Percentiles rank a stretch among this genome's conserved stretches.
These are phyloP conservation scores for Pyrus communis DNA, from an alignment of 306 rosid genomes.

Conservation along the genomic window DNA sequence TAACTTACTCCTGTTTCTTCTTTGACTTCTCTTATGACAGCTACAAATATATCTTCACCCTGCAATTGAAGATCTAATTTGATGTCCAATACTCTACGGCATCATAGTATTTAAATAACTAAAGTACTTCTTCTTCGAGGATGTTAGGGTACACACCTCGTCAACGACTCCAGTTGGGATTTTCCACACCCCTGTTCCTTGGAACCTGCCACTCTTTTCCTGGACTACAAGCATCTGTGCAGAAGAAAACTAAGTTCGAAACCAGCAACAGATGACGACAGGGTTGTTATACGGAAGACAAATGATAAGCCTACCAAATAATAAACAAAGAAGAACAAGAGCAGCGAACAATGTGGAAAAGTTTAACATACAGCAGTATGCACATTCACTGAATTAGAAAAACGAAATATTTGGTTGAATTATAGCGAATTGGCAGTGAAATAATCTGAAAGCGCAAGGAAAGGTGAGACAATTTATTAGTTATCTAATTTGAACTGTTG, in stretches of 20 bases:
- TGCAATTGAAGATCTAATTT: constrained; percentile 21
- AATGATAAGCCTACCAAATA: not conserved
- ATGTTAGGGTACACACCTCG: constrained; percentile 36
- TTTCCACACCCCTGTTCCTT: constrained; percentile 78
- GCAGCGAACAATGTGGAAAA: not conserved
- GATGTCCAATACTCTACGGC: not conserved
- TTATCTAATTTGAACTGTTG: not conserved
- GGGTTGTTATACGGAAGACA: not conserved
- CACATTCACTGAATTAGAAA: not conserved
- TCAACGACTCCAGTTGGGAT: constrained; percentile 84
- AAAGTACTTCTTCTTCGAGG: not conserved
- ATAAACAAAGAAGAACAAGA: not conserved
- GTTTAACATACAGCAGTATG: not conserved
- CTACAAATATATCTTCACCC: constrained; percentile 77
- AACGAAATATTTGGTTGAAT: not conserved
- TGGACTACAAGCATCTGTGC: constrained; percentile 71
- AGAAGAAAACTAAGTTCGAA: constrained; percentile 5
- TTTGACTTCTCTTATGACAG: constrained; percentile 76
- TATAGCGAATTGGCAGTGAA: not conserved
- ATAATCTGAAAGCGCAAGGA: not conserved
- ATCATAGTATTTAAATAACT: not conserved
- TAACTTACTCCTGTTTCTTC: constrained; percentile 92
- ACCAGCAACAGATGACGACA: not conserved
- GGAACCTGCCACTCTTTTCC: constrained; percentile 63
- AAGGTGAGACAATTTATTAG: not conserved